phyloP scores from a whole-genome alignment of 768 basidiomycete genomes.

The Crucibulum laeve region DNA sequence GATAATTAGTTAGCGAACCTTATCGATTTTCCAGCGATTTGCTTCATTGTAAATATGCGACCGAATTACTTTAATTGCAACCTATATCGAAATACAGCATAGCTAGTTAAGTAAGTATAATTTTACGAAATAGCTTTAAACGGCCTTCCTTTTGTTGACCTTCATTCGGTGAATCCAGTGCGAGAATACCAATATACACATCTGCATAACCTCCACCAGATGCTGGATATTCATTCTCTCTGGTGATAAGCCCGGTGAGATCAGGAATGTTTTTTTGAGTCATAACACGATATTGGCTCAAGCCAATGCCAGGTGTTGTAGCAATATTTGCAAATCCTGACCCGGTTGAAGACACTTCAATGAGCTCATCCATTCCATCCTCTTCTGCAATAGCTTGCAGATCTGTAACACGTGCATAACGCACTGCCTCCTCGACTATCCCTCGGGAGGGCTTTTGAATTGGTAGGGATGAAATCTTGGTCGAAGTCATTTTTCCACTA shows the following conservation, averaged over 20 bases:
- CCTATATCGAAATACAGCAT: not conserved
- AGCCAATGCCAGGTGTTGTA: no score
- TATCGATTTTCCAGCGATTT: slow-evolving; percentile 8
- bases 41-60: slow-evolving; percentile 9
- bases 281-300: no score
- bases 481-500: no score
- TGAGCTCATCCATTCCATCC: no score
- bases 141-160: not conserved
- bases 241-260: not conserved
- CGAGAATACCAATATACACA: slow-evolving; percentile 1
- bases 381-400: no score
- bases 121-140: not conserved
- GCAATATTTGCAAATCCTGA: no score
- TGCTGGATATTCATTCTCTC: not conserved
- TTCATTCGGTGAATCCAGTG: not conserved
- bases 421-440: no score
- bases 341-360: no score
- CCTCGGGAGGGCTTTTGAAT: no score
- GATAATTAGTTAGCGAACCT: slow-evolving; percentile 5
- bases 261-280: no score
- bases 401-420: no score
- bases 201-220: slow-evolving; percentile 2
- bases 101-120: not conserved
- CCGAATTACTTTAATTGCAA: slow-evolving; percentile 12
- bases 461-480: no score